A percentile compares a stretch with the other conserved stretches of the same genome.
These are phyloP conservation scores for Beauveria asiatica DNA, from an alignment of 2,329 filamentous ascomycete species.

Conservation along the genomic window DNA sequence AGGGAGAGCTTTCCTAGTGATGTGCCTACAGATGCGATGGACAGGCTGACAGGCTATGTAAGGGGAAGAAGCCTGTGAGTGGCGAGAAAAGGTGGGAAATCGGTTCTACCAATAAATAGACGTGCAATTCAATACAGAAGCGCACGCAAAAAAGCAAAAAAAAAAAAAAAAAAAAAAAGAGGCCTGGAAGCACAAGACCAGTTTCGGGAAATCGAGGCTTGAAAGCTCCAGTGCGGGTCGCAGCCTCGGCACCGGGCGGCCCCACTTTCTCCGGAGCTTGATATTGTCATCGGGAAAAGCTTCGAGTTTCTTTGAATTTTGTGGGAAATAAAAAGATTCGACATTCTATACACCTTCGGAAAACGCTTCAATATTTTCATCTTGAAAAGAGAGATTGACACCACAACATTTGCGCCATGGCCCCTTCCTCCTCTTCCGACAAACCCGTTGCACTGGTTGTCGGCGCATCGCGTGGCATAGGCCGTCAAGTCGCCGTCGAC, in stretches of 20 bases:
- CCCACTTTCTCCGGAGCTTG: slow-evolving; percentile 9
- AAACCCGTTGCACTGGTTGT: slow-evolving; percentile 60
- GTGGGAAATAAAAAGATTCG: no score
- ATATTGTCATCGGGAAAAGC: slow-evolving; percentile 1
- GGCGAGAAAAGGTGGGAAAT: background rate
- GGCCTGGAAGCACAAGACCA: background rate
- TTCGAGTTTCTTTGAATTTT: background rate
- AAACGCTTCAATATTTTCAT: background rate
- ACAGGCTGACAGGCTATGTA: no score
- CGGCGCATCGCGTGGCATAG: slow-evolving; percentile 72
- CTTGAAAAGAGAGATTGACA: no score
- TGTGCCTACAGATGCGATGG: background rate
- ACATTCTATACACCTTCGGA: no score
- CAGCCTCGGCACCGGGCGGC: slow-evolving; percentile 7
- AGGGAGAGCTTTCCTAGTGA: background rate
- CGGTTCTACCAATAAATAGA: no score
- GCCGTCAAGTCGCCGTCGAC: slow-evolving; percentile 70
- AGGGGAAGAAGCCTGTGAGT: background rate
- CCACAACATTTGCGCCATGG: slow-evolving; percentile 11
- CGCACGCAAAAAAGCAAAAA: background rate
- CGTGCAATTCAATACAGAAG: background rate
- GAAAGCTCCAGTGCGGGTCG: background rate
- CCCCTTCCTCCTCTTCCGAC: background rate
- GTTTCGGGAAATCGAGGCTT: background rate
- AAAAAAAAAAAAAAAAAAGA: background rate